Percentiles rank a stretch among this genome's conserved stretches.
Evolutionary conservation across 352 stramenopile species (phyloP).

Genomic region (Globisporangium solare): DNA sequence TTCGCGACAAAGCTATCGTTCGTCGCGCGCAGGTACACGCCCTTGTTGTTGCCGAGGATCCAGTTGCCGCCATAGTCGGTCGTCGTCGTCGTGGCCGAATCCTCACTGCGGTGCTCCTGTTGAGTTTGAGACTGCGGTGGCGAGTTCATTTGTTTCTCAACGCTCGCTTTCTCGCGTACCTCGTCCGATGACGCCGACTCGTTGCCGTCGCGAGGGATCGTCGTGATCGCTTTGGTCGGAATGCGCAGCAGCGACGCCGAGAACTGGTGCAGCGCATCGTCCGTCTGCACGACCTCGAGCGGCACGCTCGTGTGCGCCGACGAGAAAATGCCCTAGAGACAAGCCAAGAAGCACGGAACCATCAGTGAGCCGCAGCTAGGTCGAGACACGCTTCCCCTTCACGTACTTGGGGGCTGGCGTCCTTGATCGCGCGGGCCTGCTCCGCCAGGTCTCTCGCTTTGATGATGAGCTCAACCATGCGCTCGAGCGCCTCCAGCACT

Average conservation of each 20-base stretch:
- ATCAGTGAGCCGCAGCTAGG: neutral
- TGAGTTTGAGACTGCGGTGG: neutral
- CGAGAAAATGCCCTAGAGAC: conserved; percentile 42
- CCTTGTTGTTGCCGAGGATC: conserved; percentile 78
- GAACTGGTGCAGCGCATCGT: conserved; percentile 57
- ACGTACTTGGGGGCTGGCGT: conserved; percentile 24
- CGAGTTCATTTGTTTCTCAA: conserved; percentile 11
- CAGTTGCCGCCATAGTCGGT: conserved; percentile 64
- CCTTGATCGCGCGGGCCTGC: conserved; percentile 21
- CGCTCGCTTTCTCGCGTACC: neutral
- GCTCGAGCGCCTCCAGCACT: conserved; percentile 65
- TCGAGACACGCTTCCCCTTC: neutral
- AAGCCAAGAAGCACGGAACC: conserved; percentile 1
- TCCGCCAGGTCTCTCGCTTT: conserved; percentile 32
- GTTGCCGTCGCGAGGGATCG: conserved; percentile 60
- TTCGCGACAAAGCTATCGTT: conserved; percentile 65
- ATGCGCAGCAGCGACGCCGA: conserved; percentile 64
- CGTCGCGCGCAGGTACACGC: conserved; percentile 65
- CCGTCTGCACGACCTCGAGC: conserved; percentile 52
- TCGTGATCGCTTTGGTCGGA: conserved; percentile 75
- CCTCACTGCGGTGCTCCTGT: neutral
- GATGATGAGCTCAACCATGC: conserved; percentile 65
- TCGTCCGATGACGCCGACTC: conserved; percentile 35
- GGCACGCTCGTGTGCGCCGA: conserved; percentile 23
- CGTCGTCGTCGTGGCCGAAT: neutral